These are phyloP conservation scores for Teratosphaeria pseudoeucalypti DNA, from an alignment of 2,329 filamentous ascomycete species.

Conservation along the genomic window DNA sequence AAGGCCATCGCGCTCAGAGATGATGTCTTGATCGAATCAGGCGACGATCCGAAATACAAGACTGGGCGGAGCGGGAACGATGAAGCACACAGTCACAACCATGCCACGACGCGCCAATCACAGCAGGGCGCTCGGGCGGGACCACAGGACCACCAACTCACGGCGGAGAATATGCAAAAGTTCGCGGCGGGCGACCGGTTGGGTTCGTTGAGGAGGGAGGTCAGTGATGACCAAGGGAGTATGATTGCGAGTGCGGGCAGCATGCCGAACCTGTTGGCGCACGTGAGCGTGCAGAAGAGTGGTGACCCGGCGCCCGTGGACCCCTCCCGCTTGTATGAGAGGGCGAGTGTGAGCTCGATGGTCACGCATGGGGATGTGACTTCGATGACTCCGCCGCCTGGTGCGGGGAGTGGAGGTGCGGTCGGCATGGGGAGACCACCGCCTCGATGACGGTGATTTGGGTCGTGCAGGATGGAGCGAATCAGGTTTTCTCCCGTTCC, in stretches of 20 bases:
- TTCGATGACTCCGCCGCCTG: not conserved
- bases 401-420: not conserved
- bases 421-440: not conserved
- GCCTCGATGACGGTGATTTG: too few relatives aligned
- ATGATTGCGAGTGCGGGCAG: not conserved
- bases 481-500: too few relatives aligned
- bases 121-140: not conserved
- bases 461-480: too few relatives aligned
- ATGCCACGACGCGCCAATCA: not conserved
- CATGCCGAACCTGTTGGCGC: not conserved
- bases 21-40: slow-evolving; percentile 44
- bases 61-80: slow-evolving; percentile 14
- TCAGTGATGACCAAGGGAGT: slow-evolving; percentile 3
- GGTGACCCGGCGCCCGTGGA: not conserved
- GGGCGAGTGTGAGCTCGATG: not conserved
- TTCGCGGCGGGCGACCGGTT: slow-evolving; percentile 8
- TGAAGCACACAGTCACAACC: slow-evolving; percentile 8
- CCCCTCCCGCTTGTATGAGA: not conserved
- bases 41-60: slow-evolving; percentile 26
- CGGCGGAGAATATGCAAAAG: slow-evolving; percentile 24
- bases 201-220: slow-evolving; percentile 6
- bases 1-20: slow-evolving; percentile 44
- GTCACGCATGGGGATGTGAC: not conserved
- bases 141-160: slow-evolving; percentile 5
- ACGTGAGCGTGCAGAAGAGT: not conserved